Conservation (phyloP, 257 asterid genomes). For the Solanum bulbocastanum region DNA sequence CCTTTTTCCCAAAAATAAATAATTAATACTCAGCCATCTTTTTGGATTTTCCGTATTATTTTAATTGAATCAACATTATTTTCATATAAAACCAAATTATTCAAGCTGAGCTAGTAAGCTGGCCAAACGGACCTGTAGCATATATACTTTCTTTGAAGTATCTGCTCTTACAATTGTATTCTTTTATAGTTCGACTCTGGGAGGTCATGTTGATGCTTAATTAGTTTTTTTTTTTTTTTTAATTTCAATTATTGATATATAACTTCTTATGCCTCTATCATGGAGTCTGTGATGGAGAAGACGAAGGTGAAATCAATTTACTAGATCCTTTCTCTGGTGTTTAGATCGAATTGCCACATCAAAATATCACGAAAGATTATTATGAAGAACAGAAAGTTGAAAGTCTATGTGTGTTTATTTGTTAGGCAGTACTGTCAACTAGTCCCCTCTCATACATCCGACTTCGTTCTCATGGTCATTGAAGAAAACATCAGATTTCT, state of each 20-base stretch:
- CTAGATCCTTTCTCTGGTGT: too few species aligned
- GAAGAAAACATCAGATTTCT: background rate
- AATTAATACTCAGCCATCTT: background rate
- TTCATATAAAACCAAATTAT: background rate
- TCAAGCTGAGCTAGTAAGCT: too few species aligned
- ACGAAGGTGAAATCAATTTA: too few species aligned
- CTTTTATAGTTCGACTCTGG: background rate
- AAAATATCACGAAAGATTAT: too few species aligned
- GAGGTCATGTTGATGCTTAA: background rate
- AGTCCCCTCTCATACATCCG: too few species aligned
- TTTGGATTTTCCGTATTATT: background rate
- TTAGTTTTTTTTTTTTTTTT: background rate
- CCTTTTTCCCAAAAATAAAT: background rate
- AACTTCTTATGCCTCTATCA: too few species aligned
- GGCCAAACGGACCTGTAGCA: background rate
- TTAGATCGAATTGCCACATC: too few species aligned
- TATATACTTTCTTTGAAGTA: background rate
- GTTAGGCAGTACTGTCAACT: too few species aligned
- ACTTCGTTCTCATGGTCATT: background rate
- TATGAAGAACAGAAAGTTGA: too few species aligned
- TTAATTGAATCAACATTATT: background rate
- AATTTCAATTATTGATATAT: background rate
- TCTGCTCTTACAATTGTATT: background rate
- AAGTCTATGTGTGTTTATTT: background rate
- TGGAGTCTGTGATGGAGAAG: too few species aligned